Base-by-base conservation (phyloP, 2,329 filamentous ascomycete genomes). In the Phaeosphaeriaceae sp. region DNA sequence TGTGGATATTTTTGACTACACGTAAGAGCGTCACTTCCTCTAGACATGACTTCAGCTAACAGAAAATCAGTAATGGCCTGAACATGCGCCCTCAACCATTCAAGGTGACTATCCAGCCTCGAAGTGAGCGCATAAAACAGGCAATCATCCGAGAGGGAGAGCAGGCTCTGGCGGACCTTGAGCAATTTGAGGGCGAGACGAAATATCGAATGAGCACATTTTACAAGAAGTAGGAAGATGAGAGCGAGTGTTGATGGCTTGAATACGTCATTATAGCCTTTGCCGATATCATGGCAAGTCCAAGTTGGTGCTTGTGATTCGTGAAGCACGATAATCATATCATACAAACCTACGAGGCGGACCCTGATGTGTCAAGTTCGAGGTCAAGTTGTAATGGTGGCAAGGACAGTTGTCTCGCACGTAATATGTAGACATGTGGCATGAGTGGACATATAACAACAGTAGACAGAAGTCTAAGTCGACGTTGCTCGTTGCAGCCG, bases 11-110 rank as follows among this genome's bases (percentile, higher is more conserved):
- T 85, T 86, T 61, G 76, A 82, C 56, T 85, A 84, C 60, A 85
- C 82, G 81, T 82, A 70, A 80, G 76, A 19, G 17, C 15, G 54
- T 9, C 1, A n/a, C n/a, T n/a, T n/a, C n/a, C n/a, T n/a, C n/a
- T n/a, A n/a, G n/a, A n/a, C n/a, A n/a, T 0, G 20, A 10, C 17
- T 44, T 56, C 7, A 13, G 50, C 63, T 66, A 20, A 68, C 31
- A 19, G 40, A 3, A 1, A 10, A 11, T 3, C 36, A 84, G 82
- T 1, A 85, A 87, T 60, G 85, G 85, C 1, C 74, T 87, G 22
- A 87, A 87, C 60, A 86, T 85, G 84, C 79, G 85, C 2, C 85
- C 85, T 3, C 79, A 81, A 60, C 82, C 83, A 0, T 88, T 88
- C 65, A 73, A 80, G 54, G 87, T 85, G 54, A 80, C 78, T 53